Evolutionary conservation across 2,329 filamentous ascomycete species (phyloP).

Genomic region (Graphilbum fragrans): DNA sequence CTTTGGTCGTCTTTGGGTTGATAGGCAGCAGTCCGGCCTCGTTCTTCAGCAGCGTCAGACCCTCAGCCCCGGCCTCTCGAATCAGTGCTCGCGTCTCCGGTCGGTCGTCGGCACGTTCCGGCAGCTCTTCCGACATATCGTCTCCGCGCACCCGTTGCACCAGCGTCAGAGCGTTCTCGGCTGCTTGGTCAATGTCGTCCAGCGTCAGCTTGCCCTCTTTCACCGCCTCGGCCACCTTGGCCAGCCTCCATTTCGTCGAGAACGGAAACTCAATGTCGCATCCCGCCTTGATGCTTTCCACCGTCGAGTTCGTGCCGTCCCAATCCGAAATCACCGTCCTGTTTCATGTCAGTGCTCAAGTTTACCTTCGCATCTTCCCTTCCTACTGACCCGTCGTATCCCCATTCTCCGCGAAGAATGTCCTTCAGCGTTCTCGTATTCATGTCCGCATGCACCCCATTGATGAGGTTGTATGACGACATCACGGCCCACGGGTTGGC

Average conservation of each 20-base stretch:
- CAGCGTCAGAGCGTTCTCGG: constrained; percentile 46
- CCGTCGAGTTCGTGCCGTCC: constrained; percentile 43
- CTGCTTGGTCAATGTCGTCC: constrained; percentile 42
- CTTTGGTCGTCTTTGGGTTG: constrained; percentile 37
- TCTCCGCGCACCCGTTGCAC: constrained; percentile 50
- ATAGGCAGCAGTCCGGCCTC: constrained; percentile 47
- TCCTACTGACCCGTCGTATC: constrained; percentile 44
- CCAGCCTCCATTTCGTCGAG: constrained; percentile 41
- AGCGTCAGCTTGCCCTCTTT: constrained; percentile 33
- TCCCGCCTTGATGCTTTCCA: constrained; percentile 41
- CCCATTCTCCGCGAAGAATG: constrained; percentile 49
- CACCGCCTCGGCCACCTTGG: constrained; percentile 42
- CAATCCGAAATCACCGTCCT: constrained; percentile 48
- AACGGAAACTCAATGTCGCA: constrained; percentile 48
- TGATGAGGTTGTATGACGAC: constrained; percentile 57
- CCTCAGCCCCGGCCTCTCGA: constrained; percentile 47
- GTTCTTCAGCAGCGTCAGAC: constrained; percentile 53
- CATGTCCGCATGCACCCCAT: constrained; percentile 49
- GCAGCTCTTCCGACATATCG: constrained; percentile 42
- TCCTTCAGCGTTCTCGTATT: constrained; percentile 41
- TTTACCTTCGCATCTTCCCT: no score
- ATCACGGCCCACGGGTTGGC: constrained; percentile 59
- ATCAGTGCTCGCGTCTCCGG: constrained; percentile 48
- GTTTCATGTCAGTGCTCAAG: background rate
- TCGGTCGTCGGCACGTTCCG: constrained; percentile 43